These are phyloP conservation scores for Setaria viridis DNA, from an alignment of 202 grass and related monocot genomes.

Conservation along the genomic window DNA sequence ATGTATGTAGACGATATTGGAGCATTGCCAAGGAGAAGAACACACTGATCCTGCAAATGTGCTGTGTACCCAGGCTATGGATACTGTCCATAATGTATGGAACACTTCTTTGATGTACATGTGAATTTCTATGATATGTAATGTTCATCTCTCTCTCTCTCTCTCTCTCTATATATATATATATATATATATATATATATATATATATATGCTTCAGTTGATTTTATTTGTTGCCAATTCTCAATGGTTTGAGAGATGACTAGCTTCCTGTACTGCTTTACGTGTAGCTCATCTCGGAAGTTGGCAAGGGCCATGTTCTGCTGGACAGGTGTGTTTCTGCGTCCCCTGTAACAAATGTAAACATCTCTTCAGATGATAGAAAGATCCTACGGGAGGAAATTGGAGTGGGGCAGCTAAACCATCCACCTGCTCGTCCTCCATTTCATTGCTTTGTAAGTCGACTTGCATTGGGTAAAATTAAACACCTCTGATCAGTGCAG, in stretches of 20 bases:
- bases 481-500: neutral
- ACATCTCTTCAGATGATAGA: constrained; percentile 29
- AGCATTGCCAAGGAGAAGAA: constrained; percentile 57
- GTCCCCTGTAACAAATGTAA: neutral
- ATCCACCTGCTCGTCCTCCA: constrained; percentile 38
- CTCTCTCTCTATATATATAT: too few species aligned
- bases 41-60: constrained; percentile 42
- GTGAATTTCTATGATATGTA: neutral
- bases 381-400: constrained; percentile 25
- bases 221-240: neutral
- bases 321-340: constrained; percentile 27
- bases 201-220: too few species aligned
- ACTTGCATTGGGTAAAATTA: neutral
- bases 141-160: too few species aligned
- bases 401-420: neutral
- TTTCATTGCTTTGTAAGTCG: constrained; percentile 51
- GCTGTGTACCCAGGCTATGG: constrained; percentile 48
- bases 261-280: neutral
- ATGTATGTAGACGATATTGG: constrained; percentile 44
- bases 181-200: too few species aligned
- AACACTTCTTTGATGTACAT: neutral
- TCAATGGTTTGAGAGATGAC: neutral
- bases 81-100: constrained; percentile 43
- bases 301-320: constrained; percentile 44
- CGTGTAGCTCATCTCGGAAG: constrained; percentile 38